Conservation (phyloP, 495 filamentous ascomycete genomes). For the Geopyxis carbonaria region DNA sequence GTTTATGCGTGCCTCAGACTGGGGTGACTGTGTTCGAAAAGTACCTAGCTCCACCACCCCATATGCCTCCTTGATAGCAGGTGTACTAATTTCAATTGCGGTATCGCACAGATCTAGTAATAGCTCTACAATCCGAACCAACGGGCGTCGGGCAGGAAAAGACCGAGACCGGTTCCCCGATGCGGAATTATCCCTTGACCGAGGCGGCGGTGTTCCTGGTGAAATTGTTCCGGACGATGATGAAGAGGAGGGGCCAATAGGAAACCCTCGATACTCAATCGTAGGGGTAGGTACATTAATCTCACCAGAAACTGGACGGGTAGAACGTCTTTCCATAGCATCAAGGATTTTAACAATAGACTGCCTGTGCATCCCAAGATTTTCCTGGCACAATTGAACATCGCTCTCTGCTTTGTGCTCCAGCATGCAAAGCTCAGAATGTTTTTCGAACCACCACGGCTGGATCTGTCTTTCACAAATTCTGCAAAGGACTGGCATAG, state of each 20-base stretch:
- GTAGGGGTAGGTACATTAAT: slow-evolving; percentile 33
- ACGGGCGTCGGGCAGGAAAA: slow-evolving; percentile 75
- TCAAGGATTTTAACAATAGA: slow-evolving; percentile 93
- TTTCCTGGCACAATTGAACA: slow-evolving; percentile 86
- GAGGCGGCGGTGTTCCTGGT: slow-evolving; percentile 45
- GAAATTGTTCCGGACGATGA: slow-evolving; percentile 48
- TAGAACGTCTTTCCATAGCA: slow-evolving; percentile 65
- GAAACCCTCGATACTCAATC: slow-evolving; percentile 79
- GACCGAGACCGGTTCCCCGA: slow-evolving; percentile 57
- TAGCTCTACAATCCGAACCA: slow-evolving; percentile 83
- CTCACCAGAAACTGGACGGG: slow-evolving; percentile 44
- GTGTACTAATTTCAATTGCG: slow-evolving; percentile 81
- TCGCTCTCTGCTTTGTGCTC: slow-evolving; percentile 96
- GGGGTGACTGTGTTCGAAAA: slow-evolving; percentile 79
- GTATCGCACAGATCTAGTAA: slow-evolving; percentile 93
- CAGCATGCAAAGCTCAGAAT: slow-evolving; percentile 87
- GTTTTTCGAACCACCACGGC: slow-evolving; percentile 99
- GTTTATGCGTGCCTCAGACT: slow-evolving; percentile 80
- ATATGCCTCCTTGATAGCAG: slow-evolving; percentile 63
- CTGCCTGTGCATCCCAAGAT: slow-evolving; percentile 80
- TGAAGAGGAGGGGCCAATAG: slow-evolving; percentile 65
- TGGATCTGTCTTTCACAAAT: slow-evolving; percentile 95
- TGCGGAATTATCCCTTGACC: slow-evolving; percentile 66
- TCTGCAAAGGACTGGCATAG: slow-evolving; percentile 76
- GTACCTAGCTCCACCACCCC: slow-evolving; percentile 47